Base-by-base conservation (phyloP, 129 eudicot species). In the Sambucus nigra region DNA sequence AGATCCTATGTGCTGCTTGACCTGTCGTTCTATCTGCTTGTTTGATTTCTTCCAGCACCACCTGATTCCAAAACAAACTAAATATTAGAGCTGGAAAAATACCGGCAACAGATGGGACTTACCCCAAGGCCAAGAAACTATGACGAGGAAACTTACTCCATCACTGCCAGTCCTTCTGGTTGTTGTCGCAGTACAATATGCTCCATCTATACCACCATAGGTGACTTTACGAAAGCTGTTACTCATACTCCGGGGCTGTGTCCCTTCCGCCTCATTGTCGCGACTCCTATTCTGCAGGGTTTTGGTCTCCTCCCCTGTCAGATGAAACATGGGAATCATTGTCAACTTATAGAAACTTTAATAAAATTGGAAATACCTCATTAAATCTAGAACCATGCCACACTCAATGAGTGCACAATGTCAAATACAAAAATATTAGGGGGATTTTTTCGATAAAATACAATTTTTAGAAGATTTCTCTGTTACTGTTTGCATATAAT, bases 131-230 rank as follows among this genome's bases (percentile, higher is more conserved):
- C 17, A 24, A 44, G 39, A 49, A 48, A 25, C 24, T 6, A 54
- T 2, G 25, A 1, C 5, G 53, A 23, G 52, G 19, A 8, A 8
- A 70, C 99, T 63, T 63, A 91, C 95, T 25, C 94, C 99, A 57
- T 79, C 87, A n/a, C 44, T 54, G 26, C 84, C 84, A 7, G 74
- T 68, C 47, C 65, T 79, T 55, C 89, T 71, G 16, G 80, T 60
- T 8, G 84, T 74, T 28, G 95, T 71, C 17, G 95, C 85, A 24
- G 82, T 68, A 50, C 74, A 91, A 64, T 82, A 91, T 0, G 77
- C 60, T 68, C 99, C 99, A 75, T 82, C 53, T 35, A 86, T 71
- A 31, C 99, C 95, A 57, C 99, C 99, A 69, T 82, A 91, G 0
- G 94, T 66, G 35, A 91, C 99, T 74, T 77, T 91, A 57, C 56